These are phyloP conservation scores for Russula vinacea DNA, from an alignment of 768 basidiomycete genomes.

Conservation along the genomic window DNA sequence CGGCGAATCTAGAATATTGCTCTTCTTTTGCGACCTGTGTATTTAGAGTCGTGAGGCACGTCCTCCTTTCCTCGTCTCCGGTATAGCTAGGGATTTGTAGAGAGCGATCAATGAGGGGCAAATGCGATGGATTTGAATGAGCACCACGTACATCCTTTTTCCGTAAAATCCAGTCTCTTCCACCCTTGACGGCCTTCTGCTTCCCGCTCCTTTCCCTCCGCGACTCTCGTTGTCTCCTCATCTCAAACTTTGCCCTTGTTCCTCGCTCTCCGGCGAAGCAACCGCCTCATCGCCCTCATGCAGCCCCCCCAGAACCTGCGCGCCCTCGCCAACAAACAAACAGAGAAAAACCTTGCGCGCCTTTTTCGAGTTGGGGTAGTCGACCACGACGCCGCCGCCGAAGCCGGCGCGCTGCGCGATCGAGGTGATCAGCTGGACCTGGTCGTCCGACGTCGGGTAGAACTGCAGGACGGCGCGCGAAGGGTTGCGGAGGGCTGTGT, in stretches of 20 bases:
- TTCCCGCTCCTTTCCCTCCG: constrained; percentile 59
- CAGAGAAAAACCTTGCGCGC: constrained; percentile 94
- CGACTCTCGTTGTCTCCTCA: constrained; percentile 65
- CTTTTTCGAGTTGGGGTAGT: constrained; percentile 96
- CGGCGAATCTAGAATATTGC: constrained; percentile 56
- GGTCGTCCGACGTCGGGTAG: constrained; percentile 96
- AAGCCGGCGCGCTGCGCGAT: constrained; percentile 94
- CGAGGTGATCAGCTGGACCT: constrained; percentile 90
- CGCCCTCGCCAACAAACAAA: constrained; percentile 79
- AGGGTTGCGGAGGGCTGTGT: constrained; percentile 81
- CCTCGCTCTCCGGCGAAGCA: constrained; percentile 45
- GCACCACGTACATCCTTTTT: constrained; percentile 81
- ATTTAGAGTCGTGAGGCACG: constrained; percentile 84
- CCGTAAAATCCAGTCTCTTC: constrained; percentile 86
- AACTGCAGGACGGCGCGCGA: constrained; percentile 89
- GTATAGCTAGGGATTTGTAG: constrained; percentile 53
- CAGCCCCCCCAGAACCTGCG: constrained; percentile 72
- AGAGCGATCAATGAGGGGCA: constrained; percentile 18
- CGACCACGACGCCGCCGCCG: constrained; percentile 93
- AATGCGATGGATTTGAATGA: not conserved
- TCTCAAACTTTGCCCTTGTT: constrained; percentile 69
- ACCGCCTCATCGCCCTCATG: constrained; percentile 52
- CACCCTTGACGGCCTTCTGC: constrained; percentile 65
- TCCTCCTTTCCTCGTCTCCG: constrained; percentile 80
- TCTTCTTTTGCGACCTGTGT: constrained; percentile 86